Evolutionary conservation across 495 filamentous ascomycete species (phyloP).

Genomic region (Penicillium nucicola): DNA sequence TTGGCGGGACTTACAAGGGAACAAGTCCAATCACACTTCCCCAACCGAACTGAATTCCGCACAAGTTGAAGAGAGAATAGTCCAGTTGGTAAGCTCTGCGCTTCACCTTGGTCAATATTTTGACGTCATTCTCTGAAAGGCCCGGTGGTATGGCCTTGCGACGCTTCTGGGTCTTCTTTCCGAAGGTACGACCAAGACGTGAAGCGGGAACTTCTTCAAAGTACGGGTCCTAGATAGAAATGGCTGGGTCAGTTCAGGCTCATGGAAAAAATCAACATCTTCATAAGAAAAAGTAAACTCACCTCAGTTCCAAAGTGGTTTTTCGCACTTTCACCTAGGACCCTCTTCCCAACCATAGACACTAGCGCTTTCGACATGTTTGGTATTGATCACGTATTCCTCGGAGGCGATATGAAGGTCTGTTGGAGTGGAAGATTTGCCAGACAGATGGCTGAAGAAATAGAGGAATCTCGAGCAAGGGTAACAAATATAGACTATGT

Average conservation of each 20-base stretch:
- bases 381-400: slow-evolving; percentile 4
- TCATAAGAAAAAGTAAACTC: slow-evolving; percentile 15
- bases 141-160: slow-evolving; percentile 68
- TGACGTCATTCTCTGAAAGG: slow-evolving; percentile 73
- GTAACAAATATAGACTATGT: slow-evolving; percentile 17
- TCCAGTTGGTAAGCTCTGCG: slow-evolving; percentile 79
- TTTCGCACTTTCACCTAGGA: slow-evolving; percentile 60
- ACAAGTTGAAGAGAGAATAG: slow-evolving; percentile 70
- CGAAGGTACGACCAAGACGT: slow-evolving; percentile 56
- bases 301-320: slow-evolving; percentile 71
- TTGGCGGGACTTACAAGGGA: slow-evolving; percentile 59
- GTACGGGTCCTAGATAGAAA: slow-evolving; percentile 59
- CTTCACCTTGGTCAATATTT: slow-evolving; percentile 77
- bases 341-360: slow-evolving; percentile 60
- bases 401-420: too few species aligned
- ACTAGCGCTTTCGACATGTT: slow-evolving; percentile 52
- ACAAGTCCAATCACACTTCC: slow-evolving; percentile 75
- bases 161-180: slow-evolving; percentile 60
- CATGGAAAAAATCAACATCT: background rate
- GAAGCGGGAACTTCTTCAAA: slow-evolving; percentile 69
- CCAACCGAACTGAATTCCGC: slow-evolving; percentile 79
- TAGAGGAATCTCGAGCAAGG: slow-evolving; percentile 12
- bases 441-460: slow-evolving; percentile 10
- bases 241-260: background rate
- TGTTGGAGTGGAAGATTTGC: background rate